Evolutionary conservation across 345 rosid species (phyloP).

Genomic region (Lenwebbia sp.): DNA sequence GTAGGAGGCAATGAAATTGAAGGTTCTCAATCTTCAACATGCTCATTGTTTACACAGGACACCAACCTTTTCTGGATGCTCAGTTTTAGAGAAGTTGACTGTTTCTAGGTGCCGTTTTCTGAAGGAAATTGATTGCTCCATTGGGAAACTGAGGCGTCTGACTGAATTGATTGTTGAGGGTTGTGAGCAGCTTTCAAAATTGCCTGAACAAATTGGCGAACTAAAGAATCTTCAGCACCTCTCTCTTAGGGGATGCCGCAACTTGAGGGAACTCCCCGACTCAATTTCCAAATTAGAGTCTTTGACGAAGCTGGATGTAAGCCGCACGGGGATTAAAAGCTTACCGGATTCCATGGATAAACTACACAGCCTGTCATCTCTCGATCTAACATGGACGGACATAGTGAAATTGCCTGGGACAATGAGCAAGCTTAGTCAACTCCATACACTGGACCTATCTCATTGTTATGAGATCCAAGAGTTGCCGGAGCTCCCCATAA

Average conservation of each 20-base stretch:
- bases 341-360: too few species aligned
- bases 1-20: neutral
- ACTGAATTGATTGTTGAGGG: neutral
- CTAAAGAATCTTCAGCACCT: neutral
- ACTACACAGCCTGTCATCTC: too few species aligned
- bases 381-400: too few species aligned
- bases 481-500: too few species aligned
- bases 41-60: neutral
- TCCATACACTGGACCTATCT: too few species aligned
- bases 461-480: too few species aligned
- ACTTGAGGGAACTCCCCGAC: neutral
- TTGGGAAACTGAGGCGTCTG: neutral
- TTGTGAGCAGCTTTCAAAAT: neutral
- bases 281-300: neutral
- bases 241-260: neutral
- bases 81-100: neutral
- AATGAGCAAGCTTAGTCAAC: too few species aligned
- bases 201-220: neutral
- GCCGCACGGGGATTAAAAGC: too few species aligned
- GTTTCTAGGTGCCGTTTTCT: accelerated
- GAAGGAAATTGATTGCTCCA: neutral
- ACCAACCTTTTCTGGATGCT: neutral
- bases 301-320: neutral
- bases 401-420: too few species aligned
- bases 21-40: neutral